phyloP scores from a whole-genome alignment of 768 basidiomycete species.

The Leccinellum luteum region DNA sequence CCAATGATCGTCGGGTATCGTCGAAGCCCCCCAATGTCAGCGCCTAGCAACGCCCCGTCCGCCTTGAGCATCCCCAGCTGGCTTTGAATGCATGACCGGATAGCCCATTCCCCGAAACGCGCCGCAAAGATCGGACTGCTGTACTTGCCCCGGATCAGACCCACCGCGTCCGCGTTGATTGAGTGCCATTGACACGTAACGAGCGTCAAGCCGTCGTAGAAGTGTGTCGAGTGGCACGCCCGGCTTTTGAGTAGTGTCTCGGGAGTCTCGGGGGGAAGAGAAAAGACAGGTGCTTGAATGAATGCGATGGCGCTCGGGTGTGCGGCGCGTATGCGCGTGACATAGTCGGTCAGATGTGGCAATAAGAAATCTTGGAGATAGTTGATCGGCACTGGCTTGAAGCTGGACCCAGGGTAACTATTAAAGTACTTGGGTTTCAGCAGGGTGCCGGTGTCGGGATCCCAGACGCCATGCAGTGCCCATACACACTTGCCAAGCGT shows the following conservation, averaged over 20 bases:
- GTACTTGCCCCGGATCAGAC: constrained; percentile 85
- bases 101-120: constrained; percentile 78
- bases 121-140: constrained; percentile 64
- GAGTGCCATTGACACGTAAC: constrained; percentile 92
- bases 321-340: constrained; percentile 53
- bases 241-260: constrained; percentile 62
- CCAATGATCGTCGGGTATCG: constrained; percentile 88
- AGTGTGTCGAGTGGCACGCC: constrained; percentile 76
- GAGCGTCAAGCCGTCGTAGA: constrained; percentile 93
- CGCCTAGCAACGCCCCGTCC: constrained; percentile 65
- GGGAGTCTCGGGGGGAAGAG: constrained; percentile 62
- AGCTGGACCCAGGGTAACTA: constrained; percentile 32
- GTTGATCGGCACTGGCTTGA: constrained; percentile 42
- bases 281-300: constrained; percentile 89
- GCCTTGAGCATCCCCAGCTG: constrained; percentile 78
- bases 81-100: constrained; percentile 75
- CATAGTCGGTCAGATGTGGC: constrained; percentile 61
- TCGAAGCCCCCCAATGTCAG: constrained; percentile 10
- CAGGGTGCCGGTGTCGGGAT: constrained; percentile 62
- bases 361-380: constrained; percentile 82
- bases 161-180: constrained; percentile 95
- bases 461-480: constrained; percentile 92
- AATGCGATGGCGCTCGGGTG: constrained; percentile 90
- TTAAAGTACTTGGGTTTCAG: constrained; percentile 77
- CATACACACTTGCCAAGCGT: constrained; percentile 77